Conservation (phyloP, 106 monocot genomes). For the Dendrobium chrysotoxum region DNA sequence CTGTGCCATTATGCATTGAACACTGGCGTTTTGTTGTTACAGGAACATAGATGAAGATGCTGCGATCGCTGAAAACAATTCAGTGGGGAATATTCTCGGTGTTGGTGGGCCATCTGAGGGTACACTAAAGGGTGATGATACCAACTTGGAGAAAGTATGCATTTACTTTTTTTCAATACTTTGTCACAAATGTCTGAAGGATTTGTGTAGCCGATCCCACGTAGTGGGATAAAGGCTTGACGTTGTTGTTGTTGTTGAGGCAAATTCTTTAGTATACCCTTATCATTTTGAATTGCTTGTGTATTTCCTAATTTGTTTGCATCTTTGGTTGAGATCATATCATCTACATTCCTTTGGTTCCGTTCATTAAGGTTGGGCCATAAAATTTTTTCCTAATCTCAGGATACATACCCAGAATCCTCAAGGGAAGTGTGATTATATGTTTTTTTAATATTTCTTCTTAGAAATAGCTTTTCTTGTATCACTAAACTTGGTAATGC, state of each 20-base stretch:
- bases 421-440: background rate
- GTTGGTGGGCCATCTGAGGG: conserved; percentile 20
- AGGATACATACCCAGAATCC: background rate
- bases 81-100: conserved; percentile 23
- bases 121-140: conserved; percentile 13
- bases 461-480: background rate
- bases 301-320: background rate
- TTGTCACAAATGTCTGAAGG: background rate
- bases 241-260: too few species aligned
- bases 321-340: background rate
- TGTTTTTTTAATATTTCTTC: background rate
- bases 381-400: background rate
- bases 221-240: too few species aligned
- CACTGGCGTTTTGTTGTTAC: conserved; percentile 7
- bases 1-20: background rate
- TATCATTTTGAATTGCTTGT: background rate
- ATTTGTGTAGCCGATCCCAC: too few species aligned
- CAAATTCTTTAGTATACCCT: background rate
- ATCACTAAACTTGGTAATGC: background rate
- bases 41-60: conserved; percentile 75
- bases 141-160: conserved; percentile 12
- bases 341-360: background rate
- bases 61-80: conserved; percentile 23
- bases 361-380: background rate
- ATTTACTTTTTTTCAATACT: background rate